Evolutionary conservation across 345 rosid genomes (phyloP).

Genomic region (Gossypium ekmanianum): DNA sequence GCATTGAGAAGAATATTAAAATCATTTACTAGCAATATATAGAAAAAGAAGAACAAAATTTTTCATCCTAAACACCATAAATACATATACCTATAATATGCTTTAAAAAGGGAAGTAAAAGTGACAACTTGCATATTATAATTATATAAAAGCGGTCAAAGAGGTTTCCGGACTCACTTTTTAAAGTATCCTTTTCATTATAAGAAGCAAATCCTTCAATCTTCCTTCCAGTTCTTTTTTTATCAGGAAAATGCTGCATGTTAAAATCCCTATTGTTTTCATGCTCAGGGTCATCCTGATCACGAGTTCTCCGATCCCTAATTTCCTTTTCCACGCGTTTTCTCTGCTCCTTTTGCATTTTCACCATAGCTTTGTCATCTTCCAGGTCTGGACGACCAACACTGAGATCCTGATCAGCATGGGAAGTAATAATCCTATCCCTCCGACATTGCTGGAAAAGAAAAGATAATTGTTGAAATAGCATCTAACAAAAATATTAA

Average conservation of each 20-base stretch:
- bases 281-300: conserved; percentile 66
- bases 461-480: conserved; percentile 19
- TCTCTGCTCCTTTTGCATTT: conserved; percentile 71
- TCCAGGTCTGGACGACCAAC: conserved; percentile 77
- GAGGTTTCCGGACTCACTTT: conserved; percentile 48
- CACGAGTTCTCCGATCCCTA: conserved; percentile 70
- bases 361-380: conserved; percentile 56
- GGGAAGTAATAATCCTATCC: conserved; percentile 55
- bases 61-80: not conserved
- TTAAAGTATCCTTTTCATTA: conserved; percentile 68
- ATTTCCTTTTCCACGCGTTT: conserved; percentile 68
- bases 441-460: conserved; percentile 65
- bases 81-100: not conserved
- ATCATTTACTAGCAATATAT: not conserved
- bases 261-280: conserved; percentile 53
- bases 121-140: not conserved
- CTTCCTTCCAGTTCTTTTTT: conserved; percentile 59
- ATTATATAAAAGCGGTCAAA: conserved; percentile 1
- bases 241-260: conserved; percentile 56
- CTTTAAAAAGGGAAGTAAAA: not conserved
- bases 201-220: conserved; percentile 61
- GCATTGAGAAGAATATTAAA: not conserved
- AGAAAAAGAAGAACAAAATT: conserved; percentile 3
- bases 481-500: not conserved
- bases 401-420: conserved; percentile 62